phyloP scores from a whole-genome alignment of 2,329 filamentous ascomycete genomes.

The Penicillium sp. region DNA sequence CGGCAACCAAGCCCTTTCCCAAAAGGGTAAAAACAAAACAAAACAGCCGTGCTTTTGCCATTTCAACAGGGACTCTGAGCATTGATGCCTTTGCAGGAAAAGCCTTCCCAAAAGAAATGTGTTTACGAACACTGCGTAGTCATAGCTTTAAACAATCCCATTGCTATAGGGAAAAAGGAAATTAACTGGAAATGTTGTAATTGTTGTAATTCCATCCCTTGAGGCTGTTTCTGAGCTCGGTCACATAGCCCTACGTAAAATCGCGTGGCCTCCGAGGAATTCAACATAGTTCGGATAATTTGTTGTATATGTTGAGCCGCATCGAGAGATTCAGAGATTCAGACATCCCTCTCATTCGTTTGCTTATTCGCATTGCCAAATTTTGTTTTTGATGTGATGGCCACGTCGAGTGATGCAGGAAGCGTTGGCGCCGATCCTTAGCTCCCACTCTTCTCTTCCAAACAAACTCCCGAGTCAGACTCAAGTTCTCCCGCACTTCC shows the following conservation, averaged over 20 bases:
- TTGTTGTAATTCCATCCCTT: neutral
- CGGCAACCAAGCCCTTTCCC: slow-evolving; percentile 6
- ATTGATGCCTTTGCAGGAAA: neutral
- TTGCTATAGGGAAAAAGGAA: neutral
- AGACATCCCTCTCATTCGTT: neutral
- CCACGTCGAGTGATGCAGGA: slow-evolving; percentile 23
- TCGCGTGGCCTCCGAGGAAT: slow-evolving; percentile 15
- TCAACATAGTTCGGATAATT: slow-evolving; percentile 6
- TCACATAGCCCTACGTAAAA: slow-evolving; percentile 4
- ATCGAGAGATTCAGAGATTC: neutral
- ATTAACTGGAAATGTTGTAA: neutral
- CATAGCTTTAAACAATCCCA: neutral
- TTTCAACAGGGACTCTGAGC: neutral
- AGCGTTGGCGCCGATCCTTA: slow-evolving; percentile 22
- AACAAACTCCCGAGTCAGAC: slow-evolving; percentile 19
- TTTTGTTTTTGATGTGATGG: slow-evolving; percentile 14
- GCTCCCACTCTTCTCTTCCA: slow-evolving; percentile 21
- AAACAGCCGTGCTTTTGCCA: slow-evolving; percentile 16
- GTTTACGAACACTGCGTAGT: neutral
- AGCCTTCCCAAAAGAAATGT: neutral
- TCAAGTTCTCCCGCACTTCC: slow-evolving; percentile 7
- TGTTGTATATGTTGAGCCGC: neutral
- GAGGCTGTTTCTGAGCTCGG: neutral
- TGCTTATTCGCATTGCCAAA: neutral
- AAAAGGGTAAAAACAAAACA: slow-evolving; percentile 33